phyloP scores from a whole-genome alignment of 2,329 filamentous ascomycete species.

The Eutypella sp. region DNA sequence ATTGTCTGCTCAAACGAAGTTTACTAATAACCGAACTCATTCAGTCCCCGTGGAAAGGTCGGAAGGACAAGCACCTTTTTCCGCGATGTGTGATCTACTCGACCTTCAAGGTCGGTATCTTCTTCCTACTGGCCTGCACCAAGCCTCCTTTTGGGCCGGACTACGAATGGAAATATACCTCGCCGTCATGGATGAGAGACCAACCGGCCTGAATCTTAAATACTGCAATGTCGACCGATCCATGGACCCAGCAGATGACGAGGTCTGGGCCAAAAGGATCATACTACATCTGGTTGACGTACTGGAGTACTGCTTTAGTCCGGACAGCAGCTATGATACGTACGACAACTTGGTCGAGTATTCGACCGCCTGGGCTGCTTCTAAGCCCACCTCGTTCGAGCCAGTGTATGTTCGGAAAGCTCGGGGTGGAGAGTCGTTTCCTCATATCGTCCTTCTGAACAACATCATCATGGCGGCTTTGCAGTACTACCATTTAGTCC shows the following conservation, averaged over 20 bases:
- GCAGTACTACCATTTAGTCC: conserved; percentile 23
- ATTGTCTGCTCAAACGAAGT: background rate
- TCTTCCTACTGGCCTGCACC: conserved; percentile 1
- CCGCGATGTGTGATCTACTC: background rate
- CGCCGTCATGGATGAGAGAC: conserved; percentile 13
- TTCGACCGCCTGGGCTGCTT: conserved; percentile 15
- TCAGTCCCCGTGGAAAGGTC: background rate
- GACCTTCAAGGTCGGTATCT: background rate
- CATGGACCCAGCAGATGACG: conserved; percentile 11
- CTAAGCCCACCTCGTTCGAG: conserved; percentile 19
- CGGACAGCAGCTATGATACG: conserved; percentile 8
- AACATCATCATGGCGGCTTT: conserved; percentile 18
- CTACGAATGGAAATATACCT: conserved; percentile 18
- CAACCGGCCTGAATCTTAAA: conserved; percentile 6
- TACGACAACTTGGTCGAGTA: conserved; percentile 18
- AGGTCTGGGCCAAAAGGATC: conserved; percentile 17
- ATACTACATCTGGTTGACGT: conserved; percentile 18
- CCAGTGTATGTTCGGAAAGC: conserved; percentile 15
- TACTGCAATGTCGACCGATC: background rate
- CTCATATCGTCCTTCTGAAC: conserved; percentile 20
- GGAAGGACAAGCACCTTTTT: background rate
- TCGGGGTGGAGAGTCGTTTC: conserved; percentile 9
- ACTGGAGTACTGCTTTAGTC: conserved; percentile 21
- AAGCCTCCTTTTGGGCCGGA: conserved; percentile 5
- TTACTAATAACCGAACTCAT: background rate